phyloP scores from a whole-genome alignment of 192 early-diverging fungal species.

The Oehlia diaphana region DNA sequence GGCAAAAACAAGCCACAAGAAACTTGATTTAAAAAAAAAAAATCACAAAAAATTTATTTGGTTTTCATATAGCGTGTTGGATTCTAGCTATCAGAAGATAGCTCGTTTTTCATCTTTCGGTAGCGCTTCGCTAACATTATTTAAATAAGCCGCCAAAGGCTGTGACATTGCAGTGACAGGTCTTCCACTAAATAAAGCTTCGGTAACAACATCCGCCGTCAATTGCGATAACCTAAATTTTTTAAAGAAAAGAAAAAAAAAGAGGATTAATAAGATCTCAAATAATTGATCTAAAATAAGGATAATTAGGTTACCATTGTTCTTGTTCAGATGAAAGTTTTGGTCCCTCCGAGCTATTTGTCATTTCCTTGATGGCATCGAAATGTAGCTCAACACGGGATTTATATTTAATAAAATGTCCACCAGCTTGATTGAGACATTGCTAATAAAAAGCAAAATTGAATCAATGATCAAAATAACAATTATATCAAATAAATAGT shows the following conservation, averaged over 20 bases:
- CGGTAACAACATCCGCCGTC: slow-evolving; percentile 47
- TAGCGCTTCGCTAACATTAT: background rate
- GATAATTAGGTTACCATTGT: slow-evolving; percentile 35
- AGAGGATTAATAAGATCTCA: background rate
- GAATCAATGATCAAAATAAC: background rate
- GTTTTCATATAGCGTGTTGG: no score
- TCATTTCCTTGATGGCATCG: slow-evolving; percentile 37
- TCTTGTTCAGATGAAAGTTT: slow-evolving; percentile 36
- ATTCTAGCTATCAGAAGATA: background rate
- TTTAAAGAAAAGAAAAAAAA: background rate
- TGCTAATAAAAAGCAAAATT: slow-evolving; percentile 31
- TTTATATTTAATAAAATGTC: slow-evolving; percentile 46
- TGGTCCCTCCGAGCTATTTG: slow-evolving; percentile 39
- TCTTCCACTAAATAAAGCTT: slow-evolving; percentile 44
- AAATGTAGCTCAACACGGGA: slow-evolving; percentile 46
- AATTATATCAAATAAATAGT: background rate
- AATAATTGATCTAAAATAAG: background rate
- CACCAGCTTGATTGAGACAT: slow-evolving; percentile 48
- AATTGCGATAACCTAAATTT: slow-evolving; percentile 38
- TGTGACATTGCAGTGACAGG: slow-evolving; percentile 33
- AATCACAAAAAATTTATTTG: no score
- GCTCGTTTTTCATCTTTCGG: background rate
- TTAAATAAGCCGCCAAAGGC: slow-evolving; percentile 27
- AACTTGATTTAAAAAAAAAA: no score
- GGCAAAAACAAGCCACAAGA: no score